Conservation (phyloP, 768 basidiomycete genomes). For the Podaxis pistillaris region DNA sequence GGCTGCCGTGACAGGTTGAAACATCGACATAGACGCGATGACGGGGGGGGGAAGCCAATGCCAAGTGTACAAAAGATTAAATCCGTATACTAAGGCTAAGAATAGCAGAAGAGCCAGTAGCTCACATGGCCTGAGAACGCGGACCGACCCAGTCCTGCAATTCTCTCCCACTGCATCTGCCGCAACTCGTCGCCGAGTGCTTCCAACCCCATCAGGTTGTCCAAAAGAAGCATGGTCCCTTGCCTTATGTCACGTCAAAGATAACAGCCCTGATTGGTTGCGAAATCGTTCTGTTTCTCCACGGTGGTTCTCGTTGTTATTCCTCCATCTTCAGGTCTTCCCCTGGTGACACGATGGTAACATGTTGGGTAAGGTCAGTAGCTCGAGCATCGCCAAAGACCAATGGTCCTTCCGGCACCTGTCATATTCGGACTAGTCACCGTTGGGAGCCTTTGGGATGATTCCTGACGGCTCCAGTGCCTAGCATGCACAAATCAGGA, state of each 20-base stretch:
- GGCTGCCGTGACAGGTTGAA: conserved; percentile 28
- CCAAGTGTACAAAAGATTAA: conserved; percentile 14
- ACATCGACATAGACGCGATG: conserved; percentile 21
- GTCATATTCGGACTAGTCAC: background rate
- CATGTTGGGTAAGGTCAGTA: background rate
- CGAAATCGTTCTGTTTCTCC: background rate
- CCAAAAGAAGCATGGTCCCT: conserved; percentile 24
- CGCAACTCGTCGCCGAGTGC: background rate
- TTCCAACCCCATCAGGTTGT: conserved; percentile 17
- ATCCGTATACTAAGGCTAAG: background rate
- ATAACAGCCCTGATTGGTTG: conserved; percentile 24
- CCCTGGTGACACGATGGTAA: background rate
- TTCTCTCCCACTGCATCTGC: background rate
- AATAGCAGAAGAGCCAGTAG: background rate
- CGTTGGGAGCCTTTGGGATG: no score
- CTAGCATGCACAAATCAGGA: background rate
- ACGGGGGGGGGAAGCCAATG: conserved; percentile 14
- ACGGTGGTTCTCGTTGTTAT: background rate
- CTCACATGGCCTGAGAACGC: conserved; percentile 5
- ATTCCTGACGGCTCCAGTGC: background rate
- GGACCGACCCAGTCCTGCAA: background rate
- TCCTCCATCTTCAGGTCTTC: background rate
- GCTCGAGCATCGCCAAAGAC: background rate
- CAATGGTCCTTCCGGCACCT: background rate
- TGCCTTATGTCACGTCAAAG: conserved; percentile 34